Evolutionary conservation across 768 basidiomycete genomes (phyloP), one percentile per base, ranked within the genome.

Genomic region (Tulasnella sp.): DNA sequence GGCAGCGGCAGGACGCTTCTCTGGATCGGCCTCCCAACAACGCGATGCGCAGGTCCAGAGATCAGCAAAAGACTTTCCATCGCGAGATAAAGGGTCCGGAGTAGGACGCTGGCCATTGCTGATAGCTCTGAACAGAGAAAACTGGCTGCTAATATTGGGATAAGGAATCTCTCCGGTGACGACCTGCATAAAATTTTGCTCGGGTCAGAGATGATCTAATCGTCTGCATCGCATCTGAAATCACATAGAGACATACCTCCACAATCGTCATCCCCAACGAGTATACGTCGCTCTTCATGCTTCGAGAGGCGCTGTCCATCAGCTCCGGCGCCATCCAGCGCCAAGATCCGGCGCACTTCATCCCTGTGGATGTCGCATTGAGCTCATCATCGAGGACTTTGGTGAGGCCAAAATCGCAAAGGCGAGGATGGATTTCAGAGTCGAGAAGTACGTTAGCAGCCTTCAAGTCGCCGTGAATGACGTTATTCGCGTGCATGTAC

Each of bases 201-300:
- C n/a, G n/a, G n/a, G n/a, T n/a, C n/a, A n/a, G n/a, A n/a, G n/a
- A n/a, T n/a, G n/a, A 4, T 19, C 17, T 30, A 4, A 9, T 19
- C 19, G 19, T n/a, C n/a, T n/a, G n/a, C n/a, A n/a, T n/a, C n/a
- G n/a, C n/a, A n/a, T n/a, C n/a, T n/a, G n/a, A n/a, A 19, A 21
- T 7, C 45, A 38, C 15, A 15, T 38, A 38, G 15, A 10, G 5
- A 10, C 45, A 7, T 48, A 34, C 52, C 34, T 53, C 52, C 8
- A 34, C 29, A 53, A 53, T 53, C 29, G 52, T 53, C 52, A 53
- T 53, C 17, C 34, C 31, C 19, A 53, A 53, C 31, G 52, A 29
- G n/a, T 42, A 53, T 4, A 53, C 25, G 38, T 53, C 52, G 12
- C 29, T 31, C 38, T 38, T 25, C 19, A 38, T 21, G 38, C 29